Base-by-base conservation (phyloP, 2,329 filamentous ascomycete genomes). In the Cadophora malorum region DNA sequence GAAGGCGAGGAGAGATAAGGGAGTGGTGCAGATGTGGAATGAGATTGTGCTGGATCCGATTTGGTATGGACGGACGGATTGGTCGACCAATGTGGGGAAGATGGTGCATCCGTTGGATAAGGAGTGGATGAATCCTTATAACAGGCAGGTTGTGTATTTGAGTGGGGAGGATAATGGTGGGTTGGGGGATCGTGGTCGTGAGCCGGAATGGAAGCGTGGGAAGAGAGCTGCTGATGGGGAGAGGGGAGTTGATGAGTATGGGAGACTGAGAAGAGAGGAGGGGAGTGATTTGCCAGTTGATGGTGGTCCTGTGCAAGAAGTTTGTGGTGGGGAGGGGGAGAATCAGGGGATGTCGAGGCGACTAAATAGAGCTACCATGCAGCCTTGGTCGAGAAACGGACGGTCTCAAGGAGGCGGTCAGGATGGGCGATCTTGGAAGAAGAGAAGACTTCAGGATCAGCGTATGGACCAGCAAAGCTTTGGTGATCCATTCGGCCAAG, bases 1-100 rank as follows among this genome's bases (percentile, higher is more conserved):
- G 31, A 58, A 38, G 33, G 55, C 23, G 31, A 38, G 55, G 19
- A 58, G 55, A 41, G 31, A 58, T 38, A 58, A 2, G 28, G 52
- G 52, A 0, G 25, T 55, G 4, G 52, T 55, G 14, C 52, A 55
- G 52, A 16, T 14, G 19, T 55, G 52, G 52, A 16, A 55, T 55
- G 52, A 55, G 52, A 55, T 55, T 55, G 52, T 55, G 28, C 14
- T 55, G 12, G 52, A 55, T 55, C 52, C 52, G 12, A 33, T 28
- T n/a, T 55, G 52, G 52, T 55, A 55, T 33, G 25, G 25, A n/a
- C 10, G 25, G 14, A 33, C 25, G 25, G 52, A 31, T 9, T 55
- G 52, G 52, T n/a, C 52, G 25, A 55, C 28, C 9, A 28, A 55
- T 55, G 28, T 55, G 1, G 52, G 28, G 14, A 31, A 55, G 28